Evolutionary conservation across 106 monocot species (phyloP), one percentile per base, ranked within the genome.

Genomic region (Dioscorea dumetorum): DNA sequence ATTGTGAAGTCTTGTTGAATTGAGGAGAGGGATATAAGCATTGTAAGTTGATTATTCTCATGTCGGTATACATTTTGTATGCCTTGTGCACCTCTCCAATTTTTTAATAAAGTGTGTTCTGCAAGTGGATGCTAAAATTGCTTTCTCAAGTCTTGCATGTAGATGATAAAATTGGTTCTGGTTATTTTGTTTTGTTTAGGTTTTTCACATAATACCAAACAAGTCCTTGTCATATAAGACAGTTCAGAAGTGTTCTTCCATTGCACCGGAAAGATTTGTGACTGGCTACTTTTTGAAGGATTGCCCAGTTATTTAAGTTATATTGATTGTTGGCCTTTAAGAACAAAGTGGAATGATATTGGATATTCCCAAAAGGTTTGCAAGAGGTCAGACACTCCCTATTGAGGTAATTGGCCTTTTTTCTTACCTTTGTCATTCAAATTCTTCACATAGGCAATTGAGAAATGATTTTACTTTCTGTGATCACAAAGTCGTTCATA

Each of bases 351-450:
- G 89, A 89, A 80, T 67, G 77, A 89, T 54, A 63, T 85, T 34
- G 66, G 57, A 34, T 89, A 89, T 68, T 50, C 85, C n/a, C 74
- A 82, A 66, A 66, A 67, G 69, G 62, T 57, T 85, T 52, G 89
- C 89, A 24, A 82, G 85, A 71, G 82, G 85, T 61, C 79, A 85
- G 57, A 89, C 81, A 19, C 60, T 88, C 32, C 88, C 88, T 73
- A 81, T 88, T 71, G 84, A 88, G 88, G 84, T 88, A 60, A 79
- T 1, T 24, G 28, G 34, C 58, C 54, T 58, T 18, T 21, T 19
- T n/a, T n/a, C n/a, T n/a, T n/a, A n/a, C 22, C 22, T 48, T 8
- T 74, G 49, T 8, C 52, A 23, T 18, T 23, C 58, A 5, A 34
- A 15, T 15, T 54, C 22, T 33, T 20, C 21, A 33, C 49, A 5